Evolutionary conservation across 768 basidiomycete genomes (phyloP), one percentile per base, ranked within the genome.

Genomic region (Tulasnella sp.): DNA sequence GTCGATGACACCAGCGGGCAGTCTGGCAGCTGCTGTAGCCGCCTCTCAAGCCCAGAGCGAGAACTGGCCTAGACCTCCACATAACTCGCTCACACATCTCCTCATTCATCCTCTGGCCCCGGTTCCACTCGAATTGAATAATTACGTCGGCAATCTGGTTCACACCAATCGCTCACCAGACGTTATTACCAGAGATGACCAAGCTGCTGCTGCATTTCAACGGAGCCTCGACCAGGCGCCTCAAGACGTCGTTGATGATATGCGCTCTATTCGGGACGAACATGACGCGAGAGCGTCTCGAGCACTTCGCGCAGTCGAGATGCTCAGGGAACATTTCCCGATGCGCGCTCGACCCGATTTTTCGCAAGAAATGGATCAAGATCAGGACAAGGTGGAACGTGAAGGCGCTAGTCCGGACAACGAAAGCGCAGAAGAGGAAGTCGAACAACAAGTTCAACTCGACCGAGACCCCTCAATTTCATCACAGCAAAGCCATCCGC

Each of bases 281-380:
- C 93, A 95, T 79, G 93, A 95, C 82, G 85, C 84, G 67, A 87
- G 92, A 6, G 91, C 91, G 2, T 92, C 93, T 77, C 86, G 93
- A 14, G 93, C 93, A 0, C 86, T 91, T n/a, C 85, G 90, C 58
- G 93, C 93, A 0, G 93, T 95, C 12, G 86, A 85, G 49, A 90
- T 94, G 87, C 84, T 94, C 9, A 84, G 87, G 76, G 93, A 94
- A 75, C 91, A 89, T 82, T 94, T 90, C 81, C 92, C 94, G 68
- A 93, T 92, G 91, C 90, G 90, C 81, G 88, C 89, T 79, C 86
- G 93, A n/a, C 91, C 94, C 29, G 89, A 88, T 77, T 92, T 93
- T 15, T 90, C 91, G 80, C 88, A 89, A 17, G 92, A 91, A 78
- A 92, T 93, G 81, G 91, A 91, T 3, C 91, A 93, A 79, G 92